A percentile compares a stretch with the other conserved stretches of the same genome.
Conservation (phyloP, 164 flowering plant genomes). For the Cinnamomum chago region DNA sequence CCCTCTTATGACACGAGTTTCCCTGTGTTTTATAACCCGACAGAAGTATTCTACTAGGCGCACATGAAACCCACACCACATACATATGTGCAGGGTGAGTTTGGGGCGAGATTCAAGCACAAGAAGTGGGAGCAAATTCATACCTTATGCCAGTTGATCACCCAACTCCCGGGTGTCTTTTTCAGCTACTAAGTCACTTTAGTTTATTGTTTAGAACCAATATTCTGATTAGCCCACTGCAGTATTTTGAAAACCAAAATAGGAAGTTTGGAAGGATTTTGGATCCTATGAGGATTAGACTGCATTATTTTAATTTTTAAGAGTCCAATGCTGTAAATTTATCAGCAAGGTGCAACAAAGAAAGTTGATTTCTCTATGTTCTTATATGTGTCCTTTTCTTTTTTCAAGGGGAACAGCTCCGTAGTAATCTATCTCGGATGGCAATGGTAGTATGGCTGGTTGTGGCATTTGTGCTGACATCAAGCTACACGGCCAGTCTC, state of each 20-base stretch:
- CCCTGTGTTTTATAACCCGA: no score
- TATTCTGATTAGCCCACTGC: not conserved
- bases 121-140: no score
- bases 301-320: no score
- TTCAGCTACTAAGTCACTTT: no score
- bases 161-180: no score
- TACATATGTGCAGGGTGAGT: no score
- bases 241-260: not conserved
- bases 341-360: not conserved
- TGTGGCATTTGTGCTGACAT: conserved; percentile 34
- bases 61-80: no score
- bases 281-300: not conserved
- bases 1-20: no score
- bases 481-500: conserved; percentile 47
- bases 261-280: not conserved
- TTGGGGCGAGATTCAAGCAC: no score
- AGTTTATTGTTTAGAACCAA: no score
- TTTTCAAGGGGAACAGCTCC: conserved; percentile 33
- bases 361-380: not conserved
- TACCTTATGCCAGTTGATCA: no score
- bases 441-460: conserved; percentile 42
- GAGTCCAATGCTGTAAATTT: not conserved
- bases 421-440: conserved; percentile 35
- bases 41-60: no score
- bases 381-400: not conserved